A percentile compares a stretch with the other conserved stretches of the same genome.
Evolutionary conservation across 2,329 filamentous ascomycete genomes (phyloP).

Genomic region (Microsporum canis): DNA sequence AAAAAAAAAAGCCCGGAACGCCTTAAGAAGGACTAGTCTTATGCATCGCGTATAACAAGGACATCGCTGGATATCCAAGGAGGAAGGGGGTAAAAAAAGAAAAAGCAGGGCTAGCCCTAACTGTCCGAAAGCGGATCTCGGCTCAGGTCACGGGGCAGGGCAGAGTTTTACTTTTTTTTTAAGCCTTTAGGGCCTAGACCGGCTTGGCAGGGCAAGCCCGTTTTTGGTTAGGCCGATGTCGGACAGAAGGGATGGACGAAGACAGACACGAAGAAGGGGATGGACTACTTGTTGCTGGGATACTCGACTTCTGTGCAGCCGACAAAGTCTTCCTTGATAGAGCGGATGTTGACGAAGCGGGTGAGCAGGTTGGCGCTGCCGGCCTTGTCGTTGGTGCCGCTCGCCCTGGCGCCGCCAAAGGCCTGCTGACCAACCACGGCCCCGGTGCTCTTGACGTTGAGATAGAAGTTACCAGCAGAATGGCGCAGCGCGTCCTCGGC

Average conservation of each 20-base stretch:
- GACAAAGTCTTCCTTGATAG: slow-evolving; percentile 65
- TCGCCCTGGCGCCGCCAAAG: slow-evolving; percentile 57
- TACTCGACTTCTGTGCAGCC: slow-evolving; percentile 53
- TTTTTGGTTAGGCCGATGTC: neutral
- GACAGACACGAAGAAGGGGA: neutral
- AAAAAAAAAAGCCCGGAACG: neutral
- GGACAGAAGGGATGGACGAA: neutral
- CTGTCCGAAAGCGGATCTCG: neutral
- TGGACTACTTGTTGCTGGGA: slow-evolving; percentile 52
- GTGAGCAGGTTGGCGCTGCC: slow-evolving; percentile 53
- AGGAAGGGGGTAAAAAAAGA: neutral
- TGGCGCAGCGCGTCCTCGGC: slow-evolving; percentile 29
- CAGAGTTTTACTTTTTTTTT: neutral
- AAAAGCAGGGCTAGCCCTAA: neutral
- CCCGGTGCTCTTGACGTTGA: slow-evolving; percentile 47
- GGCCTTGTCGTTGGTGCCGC: slow-evolving; percentile 63
- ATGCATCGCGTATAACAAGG: too few species aligned
- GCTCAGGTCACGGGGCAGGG: neutral
- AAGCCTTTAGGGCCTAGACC: neutral
- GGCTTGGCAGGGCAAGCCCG: neutral
- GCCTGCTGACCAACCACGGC: slow-evolving; percentile 63
- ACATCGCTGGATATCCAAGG: too few species aligned
- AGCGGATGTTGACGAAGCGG: slow-evolving; percentile 55
- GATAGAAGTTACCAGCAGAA: slow-evolving; percentile 34
- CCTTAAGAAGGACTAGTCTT: neutral